These are phyloP conservation scores for Colletotrichum filicis DNA, from an alignment of 2,329 filamentous ascomycete genomes.

Conservation along the genomic window DNA sequence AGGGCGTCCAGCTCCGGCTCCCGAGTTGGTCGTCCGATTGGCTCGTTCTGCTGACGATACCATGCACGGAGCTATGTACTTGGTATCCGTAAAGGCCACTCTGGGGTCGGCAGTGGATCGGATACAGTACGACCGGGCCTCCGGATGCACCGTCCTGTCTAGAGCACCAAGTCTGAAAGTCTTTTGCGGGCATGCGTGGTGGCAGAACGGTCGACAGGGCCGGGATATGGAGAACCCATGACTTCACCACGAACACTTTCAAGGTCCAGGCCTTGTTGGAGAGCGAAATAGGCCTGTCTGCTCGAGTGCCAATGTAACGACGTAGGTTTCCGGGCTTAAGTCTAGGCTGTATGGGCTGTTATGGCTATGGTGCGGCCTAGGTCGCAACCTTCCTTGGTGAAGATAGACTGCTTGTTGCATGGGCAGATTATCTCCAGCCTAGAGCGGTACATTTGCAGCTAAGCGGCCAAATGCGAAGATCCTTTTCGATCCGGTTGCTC, in stretches of 20 bases:
- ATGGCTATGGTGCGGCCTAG: slow-evolving; percentile 1
- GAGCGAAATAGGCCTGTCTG: neutral
- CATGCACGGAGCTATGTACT: neutral
- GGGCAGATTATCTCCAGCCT: slow-evolving; percentile 23
- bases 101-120: slow-evolving; percentile 17
- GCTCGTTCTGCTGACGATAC: neutral
- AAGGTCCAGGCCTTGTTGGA: neutral
- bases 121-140: slow-evolving; percentile 19
- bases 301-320: slow-evolving; percentile 3
- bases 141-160: slow-evolving; percentile 23
- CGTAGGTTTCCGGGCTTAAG: slow-evolving; percentile 9
- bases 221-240: neutral
- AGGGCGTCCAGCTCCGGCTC: neutral
- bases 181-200: neutral
- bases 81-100: neutral
- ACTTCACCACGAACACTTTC: neutral
- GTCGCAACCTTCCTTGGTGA: neutral
- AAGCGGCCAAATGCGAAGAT: neutral
- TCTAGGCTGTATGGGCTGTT: neutral
- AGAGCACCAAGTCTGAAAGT: slow-evolving; percentile 1
- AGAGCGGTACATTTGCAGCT: neutral
- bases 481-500: neutral
- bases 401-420: neutral
- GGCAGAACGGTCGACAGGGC: neutral
- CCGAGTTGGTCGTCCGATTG: slow-evolving; percentile 7